These are phyloP conservation scores for Pseudozyma tsukubaensis DNA, from an alignment of 1,284 basidiomycete species.

Conservation along the genomic window DNA sequence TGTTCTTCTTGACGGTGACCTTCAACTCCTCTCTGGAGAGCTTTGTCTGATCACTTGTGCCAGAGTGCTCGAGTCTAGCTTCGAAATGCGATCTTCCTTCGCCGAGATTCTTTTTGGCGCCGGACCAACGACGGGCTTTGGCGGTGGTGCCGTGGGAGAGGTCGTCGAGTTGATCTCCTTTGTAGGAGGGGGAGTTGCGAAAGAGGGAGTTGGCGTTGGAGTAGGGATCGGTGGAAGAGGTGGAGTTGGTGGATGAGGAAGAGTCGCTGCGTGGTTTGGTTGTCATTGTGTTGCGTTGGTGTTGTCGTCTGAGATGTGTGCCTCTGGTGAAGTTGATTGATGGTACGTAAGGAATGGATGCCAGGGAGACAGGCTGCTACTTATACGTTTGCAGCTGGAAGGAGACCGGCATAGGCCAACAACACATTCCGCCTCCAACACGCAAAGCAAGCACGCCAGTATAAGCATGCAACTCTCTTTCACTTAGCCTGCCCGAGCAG, in stretches of 20 bases:
- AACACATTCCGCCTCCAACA: too few species aligned
- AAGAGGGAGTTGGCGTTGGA: slow-evolving; percentile 39
- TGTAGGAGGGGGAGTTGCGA: slow-evolving; percentile 33
- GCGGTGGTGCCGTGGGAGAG: slow-evolving; percentile 40
- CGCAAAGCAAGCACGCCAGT: too few species aligned
- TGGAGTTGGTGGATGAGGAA: slow-evolving; percentile 24
- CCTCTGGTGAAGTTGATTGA: not conserved
- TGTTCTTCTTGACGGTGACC: slow-evolving; percentile 46
- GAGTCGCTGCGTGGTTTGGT: slow-evolving; percentile 39
- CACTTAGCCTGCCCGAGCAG: too few species aligned
- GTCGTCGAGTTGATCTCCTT: slow-evolving; percentile 41
- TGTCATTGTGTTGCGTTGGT: slow-evolving; percentile 14
- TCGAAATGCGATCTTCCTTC: slow-evolving; percentile 40
- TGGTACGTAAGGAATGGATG: not conserved
- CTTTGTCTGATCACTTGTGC: slow-evolving; percentile 15
- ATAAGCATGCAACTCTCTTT: too few species aligned
- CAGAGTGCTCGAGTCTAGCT: slow-evolving; percentile 3
- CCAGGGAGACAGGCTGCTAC: not conserved
- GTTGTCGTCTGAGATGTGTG: not conserved
- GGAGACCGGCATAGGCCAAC: not conserved
- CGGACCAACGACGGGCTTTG: slow-evolving; percentile 42
- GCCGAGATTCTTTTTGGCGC: slow-evolving; percentile 39
- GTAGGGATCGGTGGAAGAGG: slow-evolving; percentile 32
- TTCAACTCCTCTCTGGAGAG: slow-evolving; percentile 15
- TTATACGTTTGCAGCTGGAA: too few species aligned